Evolutionary conservation across 352 stramenopile genomes (phyloP).

Genomic region (Pythium rishiriense): DNA sequence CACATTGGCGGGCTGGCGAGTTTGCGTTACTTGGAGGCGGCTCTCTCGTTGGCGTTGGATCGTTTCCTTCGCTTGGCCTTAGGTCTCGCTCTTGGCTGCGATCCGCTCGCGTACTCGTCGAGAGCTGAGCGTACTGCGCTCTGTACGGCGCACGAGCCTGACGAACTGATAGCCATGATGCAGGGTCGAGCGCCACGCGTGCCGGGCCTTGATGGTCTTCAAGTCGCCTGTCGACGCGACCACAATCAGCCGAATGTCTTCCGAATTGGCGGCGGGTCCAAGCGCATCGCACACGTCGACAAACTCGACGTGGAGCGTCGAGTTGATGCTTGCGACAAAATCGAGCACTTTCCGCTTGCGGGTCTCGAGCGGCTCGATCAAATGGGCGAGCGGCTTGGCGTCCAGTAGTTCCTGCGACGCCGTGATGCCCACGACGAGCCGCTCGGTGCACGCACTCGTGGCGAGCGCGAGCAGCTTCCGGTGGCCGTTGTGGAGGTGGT

Average conservation of each 20-base stretch:
- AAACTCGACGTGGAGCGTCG: constrained; percentile 54
- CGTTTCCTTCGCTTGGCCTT: too few species aligned
- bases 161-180: constrained; percentile 55
- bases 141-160: constrained; percentile 76
- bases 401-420: constrained; percentile 9
- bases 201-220: background rate
- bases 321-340: constrained; percentile 67
- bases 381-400: constrained; percentile 31
- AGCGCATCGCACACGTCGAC: constrained; percentile 63
- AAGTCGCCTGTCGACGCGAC: constrained; percentile 16
- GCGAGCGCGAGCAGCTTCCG: constrained; percentile 86
- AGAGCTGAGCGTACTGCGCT: constrained; percentile 72
- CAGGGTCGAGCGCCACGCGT: constrained; percentile 36
- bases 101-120: constrained; percentile 26
- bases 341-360: constrained; percentile 53
- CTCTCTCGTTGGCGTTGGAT: too few species aligned
- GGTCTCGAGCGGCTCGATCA: constrained; percentile 59
- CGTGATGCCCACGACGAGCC: constrained; percentile 68
- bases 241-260: background rate
- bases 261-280: background rate
- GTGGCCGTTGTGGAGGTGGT: constrained; percentile 90
- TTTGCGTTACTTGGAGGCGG: too few species aligned
- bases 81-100: constrained; percentile 13
- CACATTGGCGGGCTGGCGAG: too few species aligned
- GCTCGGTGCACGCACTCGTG: constrained; percentile 44